Percentiles rank a stretch among this genome's conserved stretches.
phyloP scores from a whole-genome alignment of 495 filamentous ascomycete species.

The Friedmanniomyces endolithicus region DNA sequence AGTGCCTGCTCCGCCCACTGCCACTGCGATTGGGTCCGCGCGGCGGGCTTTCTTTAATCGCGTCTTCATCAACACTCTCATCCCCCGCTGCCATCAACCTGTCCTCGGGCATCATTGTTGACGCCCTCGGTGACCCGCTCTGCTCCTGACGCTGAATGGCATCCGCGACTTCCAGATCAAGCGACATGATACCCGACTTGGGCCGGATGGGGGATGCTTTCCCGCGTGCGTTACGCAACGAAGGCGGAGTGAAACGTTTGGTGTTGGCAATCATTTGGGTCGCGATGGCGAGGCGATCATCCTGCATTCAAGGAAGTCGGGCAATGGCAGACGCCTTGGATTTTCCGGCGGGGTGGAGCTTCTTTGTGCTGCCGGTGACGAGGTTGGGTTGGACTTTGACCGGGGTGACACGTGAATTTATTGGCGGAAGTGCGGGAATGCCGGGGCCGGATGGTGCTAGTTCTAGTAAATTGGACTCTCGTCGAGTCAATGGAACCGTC shows the following conservation, averaged over 20 bases:
- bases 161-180: slow-evolving; percentile 15
- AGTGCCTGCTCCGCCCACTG: neutral
- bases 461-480: too few species aligned
- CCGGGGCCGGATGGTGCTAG: too few species aligned
- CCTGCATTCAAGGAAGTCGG: neutral
- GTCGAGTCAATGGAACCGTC: too few species aligned
- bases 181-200: slow-evolving; percentile 14
- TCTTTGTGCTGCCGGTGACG: neutral
- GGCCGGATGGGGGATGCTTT: slow-evolving; percentile 4
- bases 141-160: slow-evolving; percentile 1
- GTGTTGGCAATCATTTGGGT: slow-evolving; percentile 8
- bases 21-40: neutral
- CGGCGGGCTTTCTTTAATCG: slow-evolving; percentile 18
- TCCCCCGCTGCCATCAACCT: slow-evolving; percentile 1
- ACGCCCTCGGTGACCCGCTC: neutral
- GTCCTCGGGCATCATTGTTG: neutral
- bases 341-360: neutral
- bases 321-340: neutral
- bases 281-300: neutral
- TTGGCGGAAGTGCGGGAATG: too few species aligned
- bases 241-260: slow-evolving; percentile 1
- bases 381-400: too few species aligned
- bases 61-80: slow-evolving; percentile 6
- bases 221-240: neutral
- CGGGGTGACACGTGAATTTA: too few species aligned